A percentile compares a stretch with the other conserved stretches of the same genome.
phyloP scores from a whole-genome alignment of 768 basidiomycete species.

The Calocera cornea region DNA sequence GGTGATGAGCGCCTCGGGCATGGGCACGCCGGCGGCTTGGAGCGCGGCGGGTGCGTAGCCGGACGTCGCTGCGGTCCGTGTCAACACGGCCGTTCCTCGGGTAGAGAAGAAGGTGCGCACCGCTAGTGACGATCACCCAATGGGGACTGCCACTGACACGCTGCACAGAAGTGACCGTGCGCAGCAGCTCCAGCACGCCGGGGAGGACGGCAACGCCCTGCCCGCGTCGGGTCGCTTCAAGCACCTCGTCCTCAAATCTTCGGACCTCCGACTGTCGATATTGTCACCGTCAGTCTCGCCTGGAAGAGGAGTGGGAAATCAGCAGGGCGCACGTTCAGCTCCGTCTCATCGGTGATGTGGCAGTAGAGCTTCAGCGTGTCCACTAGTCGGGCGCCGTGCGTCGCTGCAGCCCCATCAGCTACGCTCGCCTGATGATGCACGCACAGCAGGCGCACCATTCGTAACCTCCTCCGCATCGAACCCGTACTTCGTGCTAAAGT shows the following conservation, averaged over 20 bases:
- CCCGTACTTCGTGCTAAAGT: slow-evolving; percentile 48
- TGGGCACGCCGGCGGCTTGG: slow-evolving; percentile 43
- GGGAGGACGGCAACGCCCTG: slow-evolving; percentile 40
- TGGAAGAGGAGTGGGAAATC: slow-evolving; percentile 5
- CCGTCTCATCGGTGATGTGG: slow-evolving; percentile 41
- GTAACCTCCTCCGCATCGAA: slow-evolving; percentile 39
- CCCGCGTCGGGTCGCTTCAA: slow-evolving; percentile 39
- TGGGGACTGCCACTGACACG: neutral
- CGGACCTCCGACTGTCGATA: slow-evolving; percentile 45
- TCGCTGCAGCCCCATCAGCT: slow-evolving; percentile 22
- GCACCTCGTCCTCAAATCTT: slow-evolving; percentile 67
- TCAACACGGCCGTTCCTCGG: neutral
- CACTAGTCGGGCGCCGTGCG: slow-evolving; percentile 62
- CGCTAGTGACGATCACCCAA: neutral
- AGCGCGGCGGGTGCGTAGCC: slow-evolving; percentile 59
- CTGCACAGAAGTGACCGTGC: slow-evolving; percentile 29
- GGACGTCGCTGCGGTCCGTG: slow-evolving; percentile 49
- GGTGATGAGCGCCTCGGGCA: slow-evolving; percentile 56
- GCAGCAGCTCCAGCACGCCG: slow-evolving; percentile 46
- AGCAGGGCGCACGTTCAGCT: slow-evolving; percentile 42
- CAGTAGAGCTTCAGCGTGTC: slow-evolving; percentile 67
- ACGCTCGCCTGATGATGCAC: no score
- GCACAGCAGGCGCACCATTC: neutral
- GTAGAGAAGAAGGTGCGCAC: neutral
- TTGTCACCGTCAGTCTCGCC: neutral